A percentile compares a stretch with the other conserved stretches of the same genome.
These are phyloP conservation scores for Xylariaceae sp. DNA, from an alignment of 2,329 filamentous ascomycete genomes.

Conservation along the genomic window DNA sequence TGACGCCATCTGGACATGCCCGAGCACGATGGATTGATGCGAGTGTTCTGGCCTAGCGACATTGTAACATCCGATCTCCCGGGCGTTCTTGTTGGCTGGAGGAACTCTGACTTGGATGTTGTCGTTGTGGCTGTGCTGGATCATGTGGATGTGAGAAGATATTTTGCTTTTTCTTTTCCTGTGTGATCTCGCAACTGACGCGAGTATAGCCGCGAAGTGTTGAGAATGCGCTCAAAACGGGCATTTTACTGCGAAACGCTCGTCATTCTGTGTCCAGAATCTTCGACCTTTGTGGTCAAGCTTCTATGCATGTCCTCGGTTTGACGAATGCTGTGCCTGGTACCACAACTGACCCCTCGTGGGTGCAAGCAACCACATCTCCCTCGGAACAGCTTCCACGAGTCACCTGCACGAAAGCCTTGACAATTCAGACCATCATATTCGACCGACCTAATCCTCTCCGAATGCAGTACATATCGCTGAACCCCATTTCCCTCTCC, in stretches of 20 bases:
- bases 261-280: constrained; percentile 81
- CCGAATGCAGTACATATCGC: constrained; percentile 95
- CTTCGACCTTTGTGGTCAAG: constrained; percentile 82
- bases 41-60: constrained; percentile 98
- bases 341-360: constrained; percentile 68
- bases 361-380: constrained; percentile 68
- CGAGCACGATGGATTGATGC: constrained; percentile 88
- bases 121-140: constrained; percentile 90
- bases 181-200: constrained; percentile 38
- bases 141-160: constrained; percentile 78
- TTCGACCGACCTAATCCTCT: constrained; percentile 86
- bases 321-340: constrained; percentile 70
- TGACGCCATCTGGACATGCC: constrained; percentile 61
- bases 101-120: constrained; percentile 88
- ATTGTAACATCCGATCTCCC: constrained; percentile 73
- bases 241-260: constrained; percentile 82
- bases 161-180: constrained; percentile 3
- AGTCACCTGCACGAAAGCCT: constrained; percentile 73
- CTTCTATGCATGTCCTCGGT: constrained; percentile 85
- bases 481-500: constrained; percentile 86
- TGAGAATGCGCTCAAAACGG: constrained; percentile 84
- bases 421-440: constrained; percentile 84
- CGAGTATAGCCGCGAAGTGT: constrained; percentile 72
- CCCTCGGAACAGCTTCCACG: constrained; percentile 65
- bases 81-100: constrained; percentile 93